Base-by-base conservation (phyloP, 192 early-diverging fungal species). In the Entophlyctis helioformis region DNA sequence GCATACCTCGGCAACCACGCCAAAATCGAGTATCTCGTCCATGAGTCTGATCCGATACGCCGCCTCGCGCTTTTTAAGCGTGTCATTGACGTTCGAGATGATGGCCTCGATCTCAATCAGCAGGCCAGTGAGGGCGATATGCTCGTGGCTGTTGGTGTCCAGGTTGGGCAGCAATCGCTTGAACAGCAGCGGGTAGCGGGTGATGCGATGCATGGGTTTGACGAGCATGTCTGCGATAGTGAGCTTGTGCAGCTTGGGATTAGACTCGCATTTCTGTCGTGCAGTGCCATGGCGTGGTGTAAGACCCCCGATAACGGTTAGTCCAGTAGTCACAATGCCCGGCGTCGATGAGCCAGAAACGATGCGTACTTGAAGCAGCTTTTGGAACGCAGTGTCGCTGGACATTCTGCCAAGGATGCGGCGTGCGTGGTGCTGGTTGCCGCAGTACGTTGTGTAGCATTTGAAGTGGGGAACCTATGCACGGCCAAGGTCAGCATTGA, bases 181-280 rank as follows among this genome's bases (percentile, higher is more conserved):
- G 23, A 72, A 59, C 16, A 72, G 42, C 11, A 72, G 46, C 9
- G 70, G 70, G 43, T 70, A 69, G 29, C 70, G 43, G 19, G 70
- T 72, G 24, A 72, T 58, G 32, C 63, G 49, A 31, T 72, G 70
- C 67, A 72, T 71, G 4, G 70, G 70, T 37, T 69, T 72, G 18
- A 68, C 53, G 5, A 72, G 39, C 34, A 64, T 46, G 36, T 71
- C 66, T 19, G 68, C 47, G 3, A 71, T 39, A 18, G 38, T 28
- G 1, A 71, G 56, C 31, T 71, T 71, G 18, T 63, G 32, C 13
- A 71, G 60, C 42, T 53, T 57, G 16, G 68, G 68, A 35, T 71
- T 67, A 5, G 48, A n/a, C 57, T 71, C 68, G 39, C 68, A 71
- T 31, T 43, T 36, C 42, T 69, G n/a, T n/a, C n/a, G n/a, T n/a